Evolutionary conservation across 2,329 filamentous ascomycete species (phyloP), one percentile per base, ranked within the genome.

Genomic region (Myotisia sp.): DNA sequence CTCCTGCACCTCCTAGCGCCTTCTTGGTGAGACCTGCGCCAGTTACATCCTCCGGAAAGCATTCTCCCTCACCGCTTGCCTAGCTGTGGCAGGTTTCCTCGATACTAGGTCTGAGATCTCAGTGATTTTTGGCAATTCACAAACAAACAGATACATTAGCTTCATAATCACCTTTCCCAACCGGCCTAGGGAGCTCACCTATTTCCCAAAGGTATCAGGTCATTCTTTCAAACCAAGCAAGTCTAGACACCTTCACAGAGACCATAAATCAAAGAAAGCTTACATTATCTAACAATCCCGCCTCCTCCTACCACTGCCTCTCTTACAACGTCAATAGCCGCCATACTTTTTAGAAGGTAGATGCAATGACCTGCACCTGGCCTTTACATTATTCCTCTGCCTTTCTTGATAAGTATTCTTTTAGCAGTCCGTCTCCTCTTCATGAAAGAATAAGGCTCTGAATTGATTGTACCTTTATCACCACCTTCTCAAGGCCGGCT

Each of bases 61-160:
- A 24, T 21, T 32, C 22, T 30, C 33, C 37, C 33, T 43, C 33
- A 39, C 41, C 37, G 39, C 41, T 37, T 40, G 39, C 38, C 36
- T 29, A 40, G 34, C 36, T 28, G 26, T 40, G 27, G 34, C 8
- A 35, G 23, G 26, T 17, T 37, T 33, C 43, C 41, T 44, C 41
- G 43, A 43, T 41, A 34, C 19, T 23, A 26, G 28, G 20, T 8
- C 21, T 26, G 18, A 31, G 37, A 41, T 24, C 32, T 42, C 19
- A 36, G 26, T 41, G 39, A 39, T 24, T 23, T 20, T 33, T 39
- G 35, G 32, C 22, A 27, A 23, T 21, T 13, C 37, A 30, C 33
- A 42, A 41, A 40, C 41, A 45, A 42, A 39, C 33, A 37, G 26
- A 21, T 35, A 34, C 20, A 37, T 28, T 37, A 36, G 37, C 28